These are phyloP conservation scores for Eutypella sp. DNA, from an alignment of 2,329 filamentous ascomycete species.

Conservation along the genomic window DNA sequence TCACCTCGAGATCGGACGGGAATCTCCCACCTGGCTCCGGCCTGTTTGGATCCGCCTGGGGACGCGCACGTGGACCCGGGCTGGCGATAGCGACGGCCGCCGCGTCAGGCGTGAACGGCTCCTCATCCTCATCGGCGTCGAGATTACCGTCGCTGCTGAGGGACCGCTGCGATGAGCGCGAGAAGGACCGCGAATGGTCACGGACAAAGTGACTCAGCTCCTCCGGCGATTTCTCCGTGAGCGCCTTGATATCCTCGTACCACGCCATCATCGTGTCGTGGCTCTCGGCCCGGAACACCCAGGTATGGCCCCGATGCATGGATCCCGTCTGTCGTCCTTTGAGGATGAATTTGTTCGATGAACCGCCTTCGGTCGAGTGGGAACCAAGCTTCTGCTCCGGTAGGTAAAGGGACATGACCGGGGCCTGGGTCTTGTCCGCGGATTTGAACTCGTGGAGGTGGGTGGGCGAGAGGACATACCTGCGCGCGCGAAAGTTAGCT, in stretches of 20 bases:
- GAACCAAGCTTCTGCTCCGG: constrained; percentile 94
- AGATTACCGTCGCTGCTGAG: constrained; percentile 71
- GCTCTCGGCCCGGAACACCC: constrained; percentile 67
- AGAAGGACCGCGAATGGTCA: constrained; percentile 72
- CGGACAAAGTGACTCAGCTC: constrained; percentile 85
- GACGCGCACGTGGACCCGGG: constrained; percentile 37
- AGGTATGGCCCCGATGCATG: constrained; percentile 78
- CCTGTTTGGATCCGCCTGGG: constrained; percentile 54
- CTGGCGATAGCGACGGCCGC: constrained; percentile 49
- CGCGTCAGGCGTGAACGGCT: constrained; percentile 52
- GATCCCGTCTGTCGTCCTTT: constrained; percentile 91
- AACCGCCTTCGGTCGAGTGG: constrained; percentile 74
- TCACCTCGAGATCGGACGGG: constrained; percentile 86
- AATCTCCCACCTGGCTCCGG: constrained; percentile 94
- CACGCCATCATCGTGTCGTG: constrained; percentile 96
- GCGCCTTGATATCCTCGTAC: constrained; percentile 85
- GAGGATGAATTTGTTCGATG: constrained; percentile 95
- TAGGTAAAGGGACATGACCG: constrained; percentile 93
- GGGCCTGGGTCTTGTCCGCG: constrained; percentile 85
- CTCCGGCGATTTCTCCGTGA: constrained; percentile 85
- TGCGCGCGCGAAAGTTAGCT: constrained; percentile 33
- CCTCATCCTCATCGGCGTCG: constrained; percentile 64
- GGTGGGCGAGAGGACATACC: constrained; percentile 93
- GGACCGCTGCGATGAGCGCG: constrained; percentile 58
- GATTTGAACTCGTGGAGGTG: constrained; percentile 99